Evolutionary conservation across 768 basidiomycete species (phyloP), one percentile per base, ranked within the genome.

Genomic region (Russula vinacea): DNA sequence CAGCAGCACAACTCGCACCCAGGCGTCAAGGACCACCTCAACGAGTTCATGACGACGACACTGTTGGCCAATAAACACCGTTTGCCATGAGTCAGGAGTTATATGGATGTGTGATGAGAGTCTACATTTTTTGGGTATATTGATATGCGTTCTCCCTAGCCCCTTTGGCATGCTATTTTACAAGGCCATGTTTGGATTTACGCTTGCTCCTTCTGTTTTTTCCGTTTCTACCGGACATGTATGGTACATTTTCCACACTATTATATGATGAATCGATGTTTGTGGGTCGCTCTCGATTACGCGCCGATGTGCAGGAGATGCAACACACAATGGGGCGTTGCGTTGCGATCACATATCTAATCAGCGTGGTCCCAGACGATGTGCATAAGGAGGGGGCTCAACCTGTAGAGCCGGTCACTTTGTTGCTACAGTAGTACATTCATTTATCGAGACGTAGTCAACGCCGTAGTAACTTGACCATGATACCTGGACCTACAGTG

Each of bases 211-310:
- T 17, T 2, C 5, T 29, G 24, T 17, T 50, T 22, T 50, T 57
- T 16, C 44, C 16, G 14, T 55, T 60, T 49, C 29, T 35, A 22
- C 3, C 50, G 35, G 40, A 29, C 19, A 35, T 65, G 64, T 65
- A 60, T 60, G 26, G 33, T 55, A 56, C n/a, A 33, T 22, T 13
- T 26, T 60, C 4, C 29, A 29, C 29, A 33, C 40, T 59, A 49
- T 45, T 44, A 35, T 16, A 44, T 42, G 53, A 49, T 17, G 49
- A 55, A 52, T 39, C 16, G 29, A 35, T 55, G 29, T 49, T 42
- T 39, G 11, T 24, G 32, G 32, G 53, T 37, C 37, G 16, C 26
- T 45, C 39, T 35, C 10, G 6, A 22, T 16, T 22, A 52, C 32
- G 29, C 19, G 7, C 26, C n/a, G 1, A 44, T 8, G 11, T 49